Conservation (phyloP, 345 rosid species). For the Adansonia digitata region DNA sequence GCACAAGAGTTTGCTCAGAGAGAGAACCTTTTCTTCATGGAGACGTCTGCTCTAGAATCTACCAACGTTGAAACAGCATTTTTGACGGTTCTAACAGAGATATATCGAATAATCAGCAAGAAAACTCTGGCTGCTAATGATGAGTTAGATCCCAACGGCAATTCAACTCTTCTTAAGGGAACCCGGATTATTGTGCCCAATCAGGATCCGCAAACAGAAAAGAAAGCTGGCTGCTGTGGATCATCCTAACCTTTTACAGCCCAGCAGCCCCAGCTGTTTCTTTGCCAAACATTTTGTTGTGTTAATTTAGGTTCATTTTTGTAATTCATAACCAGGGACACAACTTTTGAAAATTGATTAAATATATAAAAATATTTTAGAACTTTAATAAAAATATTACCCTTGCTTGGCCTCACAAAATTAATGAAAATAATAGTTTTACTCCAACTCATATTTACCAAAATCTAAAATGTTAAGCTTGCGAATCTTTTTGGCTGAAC, state of each 20-base stretch:
- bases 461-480: too few species aligned
- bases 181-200: slow-evolving; percentile 53
- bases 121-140: slow-evolving; percentile 49
- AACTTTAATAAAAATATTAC: too few species aligned
- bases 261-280: not conserved
- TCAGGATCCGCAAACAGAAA: slow-evolving; percentile 29
- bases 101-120: slow-evolving; percentile 58
- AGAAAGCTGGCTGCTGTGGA: slow-evolving; percentile 45
- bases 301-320: not conserved
- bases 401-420: too few species aligned
- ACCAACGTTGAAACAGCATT: slow-evolving; percentile 68
- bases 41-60: slow-evolving; percentile 62
- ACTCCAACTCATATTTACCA: too few species aligned
- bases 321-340: not conserved
- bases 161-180: slow-evolving; percentile 48
- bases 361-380: too few species aligned
- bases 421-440: too few species aligned
- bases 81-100: slow-evolving; percentile 50
- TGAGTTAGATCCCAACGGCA: slow-evolving; percentile 24
- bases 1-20: slow-evolving; percentile 70
- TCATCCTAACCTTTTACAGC: slow-evolving; percentile 19
- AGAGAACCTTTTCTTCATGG: slow-evolving; percentile 66
- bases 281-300: not conserved
- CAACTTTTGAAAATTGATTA: not conserved
- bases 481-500: too few species aligned